Base-by-base conservation (phyloP, 352 stramenopile genomes). In the Phytophthora idaei region DNA sequence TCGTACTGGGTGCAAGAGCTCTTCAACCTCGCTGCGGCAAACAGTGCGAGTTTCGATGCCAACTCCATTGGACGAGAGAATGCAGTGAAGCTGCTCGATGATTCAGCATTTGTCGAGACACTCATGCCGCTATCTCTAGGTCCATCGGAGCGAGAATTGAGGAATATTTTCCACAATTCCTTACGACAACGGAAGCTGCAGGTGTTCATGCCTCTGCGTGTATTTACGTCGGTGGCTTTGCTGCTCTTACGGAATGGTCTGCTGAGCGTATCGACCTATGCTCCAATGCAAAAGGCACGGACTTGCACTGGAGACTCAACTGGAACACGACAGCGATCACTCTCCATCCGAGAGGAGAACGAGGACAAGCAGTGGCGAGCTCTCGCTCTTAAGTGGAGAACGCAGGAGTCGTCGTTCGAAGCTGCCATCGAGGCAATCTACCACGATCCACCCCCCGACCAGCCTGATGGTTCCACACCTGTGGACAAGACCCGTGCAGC, bases 111-210 rank as follows among this genome's bases (percentile, higher is more conserved):
- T 56, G 73, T 86, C 9, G 64, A 78, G 14, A 79, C 69, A 1
- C 51, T 90, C 0, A 25, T 64, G 21, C 73, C 80, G 15, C 74
- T 81, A 5, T 90, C 84, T 2, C 69, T 87, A 1, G 77, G 78
- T 2, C 69, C 75, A 9, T 77, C 57, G 0, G 80, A 82, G 11
- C 80, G 81, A 15, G 83, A 92, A 41, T 69, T 92, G 15, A 52
- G 54, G 25, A 90, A 89, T 56, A 77, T 92, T 11, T 92, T 90
- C 53, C 69, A 85, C 62, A 90, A 92, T 41, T 77, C 80, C 29
- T 65, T 92, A 17, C 76, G 76, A 25, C 84, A 92, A 65, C 78
- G 84, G 4, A 57, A 76, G 8, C 49, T 90, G 15, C 73, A 82
- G 39, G 34, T 74, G 5, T 61, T 76, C 7, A 90, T 92, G 84